These are phyloP conservation scores for Boletus semigastroideus DNA, from an alignment of 1,284 basidiomycete genomes.

Conservation along the genomic window DNA sequence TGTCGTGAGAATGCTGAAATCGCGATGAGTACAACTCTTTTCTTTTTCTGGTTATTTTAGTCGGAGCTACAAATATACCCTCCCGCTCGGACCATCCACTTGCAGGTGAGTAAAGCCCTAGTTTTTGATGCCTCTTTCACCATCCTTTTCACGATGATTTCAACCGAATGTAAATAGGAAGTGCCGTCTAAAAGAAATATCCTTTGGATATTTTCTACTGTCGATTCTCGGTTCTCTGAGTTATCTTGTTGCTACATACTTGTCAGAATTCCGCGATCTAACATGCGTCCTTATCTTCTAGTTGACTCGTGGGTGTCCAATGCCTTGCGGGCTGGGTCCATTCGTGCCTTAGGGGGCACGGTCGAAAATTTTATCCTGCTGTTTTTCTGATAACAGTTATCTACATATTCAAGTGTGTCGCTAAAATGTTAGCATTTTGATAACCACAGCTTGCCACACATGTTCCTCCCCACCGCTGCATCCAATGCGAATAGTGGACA, in stretches of 20 bases:
- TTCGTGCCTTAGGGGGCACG: background rate
- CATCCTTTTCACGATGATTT: constrained; percentile 43
- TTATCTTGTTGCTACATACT: constrained; percentile 10
- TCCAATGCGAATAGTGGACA: background rate
- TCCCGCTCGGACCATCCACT: background rate
- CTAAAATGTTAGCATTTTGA: constrained; percentile 22
- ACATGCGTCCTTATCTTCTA: constrained; percentile 6
- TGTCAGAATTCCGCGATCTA: constrained; percentile 5
- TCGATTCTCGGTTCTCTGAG: constrained; percentile 66
- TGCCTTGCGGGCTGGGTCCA: background rate
- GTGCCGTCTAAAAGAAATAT: constrained; percentile 59
- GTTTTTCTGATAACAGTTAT: constrained; percentile 21
- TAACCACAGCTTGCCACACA: constrained; percentile 2
- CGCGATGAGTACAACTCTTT: constrained; percentile 22
- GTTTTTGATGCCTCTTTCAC: background rate
- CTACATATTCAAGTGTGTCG: constrained; percentile 7
- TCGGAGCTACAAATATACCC: constrained; percentile 29
- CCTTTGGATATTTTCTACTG: constrained; percentile 35
- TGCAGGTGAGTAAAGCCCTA: constrained; percentile 23
- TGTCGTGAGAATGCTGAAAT: constrained; percentile 37
- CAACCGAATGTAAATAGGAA: constrained; percentile 62
- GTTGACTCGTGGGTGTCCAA: background rate
- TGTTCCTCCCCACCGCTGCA: background rate
- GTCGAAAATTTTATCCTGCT: background rate
- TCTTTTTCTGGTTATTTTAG: constrained; percentile 30